These are phyloP conservation scores for Cucumis hystrix DNA, from an alignment of 306 rosid species.

Conservation along the genomic window DNA sequence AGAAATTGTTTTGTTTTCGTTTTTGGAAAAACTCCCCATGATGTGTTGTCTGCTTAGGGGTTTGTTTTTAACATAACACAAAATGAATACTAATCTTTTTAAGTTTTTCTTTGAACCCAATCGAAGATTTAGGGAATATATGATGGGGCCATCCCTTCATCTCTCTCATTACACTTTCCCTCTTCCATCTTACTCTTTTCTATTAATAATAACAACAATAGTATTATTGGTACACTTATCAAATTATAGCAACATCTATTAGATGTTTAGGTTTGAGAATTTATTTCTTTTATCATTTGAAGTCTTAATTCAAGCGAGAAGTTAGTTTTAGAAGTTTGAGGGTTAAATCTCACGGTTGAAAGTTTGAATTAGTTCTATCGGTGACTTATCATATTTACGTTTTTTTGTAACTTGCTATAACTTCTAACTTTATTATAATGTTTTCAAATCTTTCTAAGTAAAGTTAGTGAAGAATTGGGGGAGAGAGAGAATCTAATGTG, in stretches of 20 bases:
- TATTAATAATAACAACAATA: background rate
- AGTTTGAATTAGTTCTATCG: too few relatives aligned
- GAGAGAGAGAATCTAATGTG: background rate
- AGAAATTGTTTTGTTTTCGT: background rate
- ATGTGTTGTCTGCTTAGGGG: conserved; percentile 21
- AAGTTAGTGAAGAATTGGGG: background rate
- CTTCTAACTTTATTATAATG: background rate
- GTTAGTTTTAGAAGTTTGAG: too few relatives aligned
- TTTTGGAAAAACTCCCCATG: conserved; percentile 17
- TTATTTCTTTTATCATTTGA: too few relatives aligned
- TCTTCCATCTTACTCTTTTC: background rate
- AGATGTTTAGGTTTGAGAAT: too few relatives aligned
- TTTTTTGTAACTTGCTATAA: too few relatives aligned
- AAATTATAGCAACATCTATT: too few relatives aligned
- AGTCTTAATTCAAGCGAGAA: too few relatives aligned
- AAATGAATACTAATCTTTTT: background rate
- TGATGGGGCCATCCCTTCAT: conserved; percentile 19
- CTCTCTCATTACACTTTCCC: background rate
- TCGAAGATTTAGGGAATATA: conserved; percentile 32
- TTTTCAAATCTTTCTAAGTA: background rate
- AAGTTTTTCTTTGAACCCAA: background rate
- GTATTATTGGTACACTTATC: too few relatives aligned
- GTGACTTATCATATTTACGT: too few relatives aligned
- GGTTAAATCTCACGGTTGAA: too few relatives aligned
- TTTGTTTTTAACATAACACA: conserved; percentile 1